Percentiles rank a stretch among this genome's conserved stretches.
These are phyloP conservation scores for Daphne laureola DNA, from an alignment of 441 rosid species.

Conservation along the genomic window DNA sequence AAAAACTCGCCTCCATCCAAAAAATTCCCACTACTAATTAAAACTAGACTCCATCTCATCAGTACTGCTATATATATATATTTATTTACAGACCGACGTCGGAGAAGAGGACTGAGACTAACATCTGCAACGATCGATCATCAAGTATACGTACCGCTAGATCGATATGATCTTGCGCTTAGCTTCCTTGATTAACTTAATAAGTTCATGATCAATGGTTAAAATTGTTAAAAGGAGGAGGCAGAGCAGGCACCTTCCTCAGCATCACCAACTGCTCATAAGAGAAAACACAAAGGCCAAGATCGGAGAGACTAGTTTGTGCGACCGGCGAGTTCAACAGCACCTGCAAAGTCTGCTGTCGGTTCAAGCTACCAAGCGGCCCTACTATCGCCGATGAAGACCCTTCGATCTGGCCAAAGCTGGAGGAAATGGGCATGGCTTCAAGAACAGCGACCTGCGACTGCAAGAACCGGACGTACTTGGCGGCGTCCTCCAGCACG, in stretches of 20 bases:
- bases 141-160: too few species aligned
- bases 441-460: conserved; percentile 37
- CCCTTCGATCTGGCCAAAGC: conserved; percentile 1
- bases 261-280: conserved; percentile 36
- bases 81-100: too few species aligned
- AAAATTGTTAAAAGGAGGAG: background rate
- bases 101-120: too few species aligned
- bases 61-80: too few species aligned
- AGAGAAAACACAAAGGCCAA: conserved; percentile 35
- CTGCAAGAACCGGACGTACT: conserved; percentile 40
- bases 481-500: conserved; percentile 42
- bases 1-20: too few species aligned
- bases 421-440: conserved; percentile 38
- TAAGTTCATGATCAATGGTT: background rate
- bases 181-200: too few species aligned
- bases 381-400: conserved; percentile 3
- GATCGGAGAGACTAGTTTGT: conserved; percentile 33
- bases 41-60: too few species aligned
- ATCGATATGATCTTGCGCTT: too few species aligned
- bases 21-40: too few species aligned
- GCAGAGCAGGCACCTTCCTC: conserved; percentile 10
- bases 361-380: conserved; percentile 24
- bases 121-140: too few species aligned
- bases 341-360: conserved; percentile 49
- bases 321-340: conserved; percentile 41